Percentiles rank a stretch among this genome's conserved stretches.
These are phyloP conservation scores for Filobasidium floriforme DNA, from an alignment of 768 basidiomycete species.

Conservation along the genomic window DNA sequence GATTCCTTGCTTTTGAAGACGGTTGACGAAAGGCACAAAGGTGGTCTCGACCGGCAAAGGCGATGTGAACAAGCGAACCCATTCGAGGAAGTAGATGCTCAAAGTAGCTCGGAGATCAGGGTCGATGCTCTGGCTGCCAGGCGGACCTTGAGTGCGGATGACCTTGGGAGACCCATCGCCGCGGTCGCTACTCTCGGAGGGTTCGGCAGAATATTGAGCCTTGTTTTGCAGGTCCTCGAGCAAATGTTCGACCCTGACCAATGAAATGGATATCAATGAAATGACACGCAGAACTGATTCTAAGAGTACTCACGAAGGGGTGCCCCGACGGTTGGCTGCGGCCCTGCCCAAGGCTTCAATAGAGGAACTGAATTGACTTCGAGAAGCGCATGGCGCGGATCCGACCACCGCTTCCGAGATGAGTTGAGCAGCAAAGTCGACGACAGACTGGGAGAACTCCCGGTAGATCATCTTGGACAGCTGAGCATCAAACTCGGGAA, in stretches of 20 bases:
- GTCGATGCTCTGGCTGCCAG: slow-evolving; percentile 9
- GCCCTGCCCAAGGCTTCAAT: slow-evolving; percentile 74
- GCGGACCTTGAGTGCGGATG: not conserved
- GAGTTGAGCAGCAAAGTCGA: slow-evolving; percentile 72
- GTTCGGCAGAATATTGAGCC: not conserved
- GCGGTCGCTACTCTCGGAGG: not conserved
- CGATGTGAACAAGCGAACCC: slow-evolving; percentile 91
- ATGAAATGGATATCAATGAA: not conserved
- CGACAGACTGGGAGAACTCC: slow-evolving; percentile 66
- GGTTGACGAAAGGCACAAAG: slow-evolving; percentile 94
- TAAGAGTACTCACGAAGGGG: slow-evolving; percentile 30
- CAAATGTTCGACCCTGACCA: slow-evolving; percentile 46
- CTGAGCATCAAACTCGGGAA: slow-evolving; percentile 75
- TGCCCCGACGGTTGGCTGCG: slow-evolving; percentile 64
- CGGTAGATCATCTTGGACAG: slow-evolving; percentile 74
- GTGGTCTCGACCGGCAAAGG: slow-evolving; percentile 77
- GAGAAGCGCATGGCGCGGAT: slow-evolving; percentile 67
- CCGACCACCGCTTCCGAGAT: slow-evolving; percentile 77
- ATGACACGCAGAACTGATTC: not conserved
- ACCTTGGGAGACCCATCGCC: not conserved
- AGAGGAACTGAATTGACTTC: slow-evolving; percentile 68
- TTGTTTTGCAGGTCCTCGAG: slow-evolving; percentile 61
- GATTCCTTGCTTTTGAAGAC: slow-evolving; percentile 91
- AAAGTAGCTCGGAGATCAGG: slow-evolving; percentile 8
- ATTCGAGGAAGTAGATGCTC: slow-evolving; percentile 52